A percentile compares a stretch with the other conserved stretches of the same genome.
phyloP scores from a whole-genome alignment of 305 asterid genomes.

The Rubia tinctorum region DNA sequence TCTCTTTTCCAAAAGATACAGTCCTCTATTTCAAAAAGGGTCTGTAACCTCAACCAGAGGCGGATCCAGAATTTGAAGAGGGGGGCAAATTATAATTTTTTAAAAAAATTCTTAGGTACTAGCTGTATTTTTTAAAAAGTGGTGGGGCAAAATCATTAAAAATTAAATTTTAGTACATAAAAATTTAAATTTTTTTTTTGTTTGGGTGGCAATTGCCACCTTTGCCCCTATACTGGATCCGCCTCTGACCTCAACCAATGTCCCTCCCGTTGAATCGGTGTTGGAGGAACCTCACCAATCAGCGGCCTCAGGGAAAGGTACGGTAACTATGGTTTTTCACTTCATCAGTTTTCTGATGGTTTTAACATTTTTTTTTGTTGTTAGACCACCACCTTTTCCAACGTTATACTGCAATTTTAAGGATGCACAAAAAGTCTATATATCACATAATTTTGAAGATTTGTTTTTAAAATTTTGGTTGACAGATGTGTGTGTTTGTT shows the following conservation, averaged over 20 bases:
- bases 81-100: too few species aligned
- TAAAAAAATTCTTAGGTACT: too few species aligned
- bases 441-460: background rate
- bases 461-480: background rate
- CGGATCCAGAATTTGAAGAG: too few species aligned
- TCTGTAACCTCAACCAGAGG: too few species aligned
- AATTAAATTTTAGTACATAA: too few species aligned
- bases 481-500: background rate
- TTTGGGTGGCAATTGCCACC: too few species aligned
- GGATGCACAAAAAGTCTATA: background rate
- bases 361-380: background rate
- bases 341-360: background rate
- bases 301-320: conserved; percentile 45
- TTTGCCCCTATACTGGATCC: too few species aligned
- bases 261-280: conserved; percentile 45
- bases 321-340: background rate
- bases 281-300: conserved; percentile 56
- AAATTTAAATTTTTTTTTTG: too few species aligned
- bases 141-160: too few species aligned
- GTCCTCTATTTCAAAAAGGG: conserved; percentile 52
- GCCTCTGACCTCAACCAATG: too few species aligned
- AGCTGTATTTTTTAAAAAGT: too few species aligned
- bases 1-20: conserved; percentile 66
- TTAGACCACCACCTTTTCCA: conserved; percentile 2
- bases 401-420: background rate